Percentiles rank a stretch among this genome's conserved stretches.
These are phyloP conservation scores for Candida nanaspora DNA, from an alignment of 805 yeast genomes.

Conservation along the genomic window DNA sequence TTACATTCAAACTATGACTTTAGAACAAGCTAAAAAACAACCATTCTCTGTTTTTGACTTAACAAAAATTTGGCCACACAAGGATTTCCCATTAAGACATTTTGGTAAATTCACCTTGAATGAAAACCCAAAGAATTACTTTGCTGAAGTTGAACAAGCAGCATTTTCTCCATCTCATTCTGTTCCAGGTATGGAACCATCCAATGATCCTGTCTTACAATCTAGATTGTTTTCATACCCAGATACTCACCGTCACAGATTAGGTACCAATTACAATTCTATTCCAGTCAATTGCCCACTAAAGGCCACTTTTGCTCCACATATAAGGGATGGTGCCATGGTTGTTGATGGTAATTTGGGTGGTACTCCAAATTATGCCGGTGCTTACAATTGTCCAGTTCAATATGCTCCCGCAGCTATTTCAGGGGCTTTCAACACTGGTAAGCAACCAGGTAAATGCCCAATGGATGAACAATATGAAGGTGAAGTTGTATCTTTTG, in stretches of 20 bases:
- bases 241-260: slow-evolving; percentile 79
- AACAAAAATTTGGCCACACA: slow-evolving; percentile 91
- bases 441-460: slow-evolving; percentile 4
- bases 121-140: slow-evolving; percentile 80
- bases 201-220: slow-evolving; percentile 81
- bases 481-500: slow-evolving; percentile 55
- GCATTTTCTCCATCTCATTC: slow-evolving; percentile 83
- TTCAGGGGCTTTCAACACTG: slow-evolving; percentile 6
- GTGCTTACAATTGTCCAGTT: slow-evolving; percentile 43
- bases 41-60: slow-evolving; percentile 83
- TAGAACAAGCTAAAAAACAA: slow-evolving; percentile 64
- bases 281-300: slow-evolving; percentile 88
- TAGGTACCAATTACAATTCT: slow-evolving; percentile 71
- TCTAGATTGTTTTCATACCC: slow-evolving; percentile 77
- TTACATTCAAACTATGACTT: slow-evolving; percentile 81
- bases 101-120: slow-evolving; percentile 75
- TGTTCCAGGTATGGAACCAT: slow-evolving; percentile 77
- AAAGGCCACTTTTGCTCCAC: slow-evolving; percentile 56
- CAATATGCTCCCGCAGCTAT: slow-evolving; percentile 36
- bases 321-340: slow-evolving; percentile 81
- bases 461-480: slow-evolving; percentile 21
- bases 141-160: slow-evolving; percentile 82
- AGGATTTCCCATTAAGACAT: slow-evolving; percentile 76
- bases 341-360: slow-evolving; percentile 66
- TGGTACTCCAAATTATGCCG: slow-evolving; percentile 66